phyloP scores from a whole-genome alignment of 768 basidiomycete species.

The Kwoniella pini region DNA sequence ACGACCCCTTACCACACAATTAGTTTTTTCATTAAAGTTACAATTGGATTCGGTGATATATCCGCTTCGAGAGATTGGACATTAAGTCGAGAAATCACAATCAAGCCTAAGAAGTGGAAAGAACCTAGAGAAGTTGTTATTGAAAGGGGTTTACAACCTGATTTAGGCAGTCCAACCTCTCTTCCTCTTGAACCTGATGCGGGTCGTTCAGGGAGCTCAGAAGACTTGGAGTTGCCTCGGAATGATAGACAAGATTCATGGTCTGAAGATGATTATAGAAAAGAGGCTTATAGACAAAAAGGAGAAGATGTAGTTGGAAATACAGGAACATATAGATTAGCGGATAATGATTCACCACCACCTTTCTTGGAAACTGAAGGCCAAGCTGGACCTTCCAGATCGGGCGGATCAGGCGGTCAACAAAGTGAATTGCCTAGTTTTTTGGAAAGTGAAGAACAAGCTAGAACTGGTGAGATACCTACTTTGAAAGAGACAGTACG shows the following conservation, averaged over 20 bases:
- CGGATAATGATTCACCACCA: slow-evolving; percentile 31
- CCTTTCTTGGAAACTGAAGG: slow-evolving; percentile 35
- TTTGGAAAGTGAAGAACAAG: slow-evolving; percentile 39
- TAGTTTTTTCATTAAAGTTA: slow-evolving; percentile 71
- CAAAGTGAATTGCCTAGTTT: slow-evolving; percentile 33
- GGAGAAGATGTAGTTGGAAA: slow-evolving; percentile 49
- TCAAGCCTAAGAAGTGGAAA: slow-evolving; percentile 36
- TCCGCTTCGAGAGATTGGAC: slow-evolving; percentile 25
- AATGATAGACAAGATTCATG: slow-evolving; percentile 9
- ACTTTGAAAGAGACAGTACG: slow-evolving; percentile 12
- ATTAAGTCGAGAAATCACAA: slow-evolving; percentile 24
- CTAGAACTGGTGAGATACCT: slow-evolving; percentile 33
- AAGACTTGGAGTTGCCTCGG: too few relatives aligned
- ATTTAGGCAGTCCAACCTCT: slow-evolving; percentile 10
- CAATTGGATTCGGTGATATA: slow-evolving; percentile 64
- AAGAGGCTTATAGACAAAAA: slow-evolving; percentile 49
- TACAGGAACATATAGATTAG: slow-evolving; percentile 35
- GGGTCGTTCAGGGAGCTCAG: too few relatives aligned
- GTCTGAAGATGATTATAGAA: slow-evolving; percentile 36
- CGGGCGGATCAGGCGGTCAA: background rate
- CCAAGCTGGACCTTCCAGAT: slow-evolving; percentile 8
- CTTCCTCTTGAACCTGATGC: too few relatives aligned
- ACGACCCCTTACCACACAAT: slow-evolving; percentile 79
- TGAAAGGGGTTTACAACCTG: slow-evolving; percentile 26
- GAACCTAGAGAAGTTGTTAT: slow-evolving; percentile 32